These are phyloP conservation scores for Rhizopogon vulgaris DNA, from an alignment of 768 basidiomycete species.

Conservation along the genomic window DNA sequence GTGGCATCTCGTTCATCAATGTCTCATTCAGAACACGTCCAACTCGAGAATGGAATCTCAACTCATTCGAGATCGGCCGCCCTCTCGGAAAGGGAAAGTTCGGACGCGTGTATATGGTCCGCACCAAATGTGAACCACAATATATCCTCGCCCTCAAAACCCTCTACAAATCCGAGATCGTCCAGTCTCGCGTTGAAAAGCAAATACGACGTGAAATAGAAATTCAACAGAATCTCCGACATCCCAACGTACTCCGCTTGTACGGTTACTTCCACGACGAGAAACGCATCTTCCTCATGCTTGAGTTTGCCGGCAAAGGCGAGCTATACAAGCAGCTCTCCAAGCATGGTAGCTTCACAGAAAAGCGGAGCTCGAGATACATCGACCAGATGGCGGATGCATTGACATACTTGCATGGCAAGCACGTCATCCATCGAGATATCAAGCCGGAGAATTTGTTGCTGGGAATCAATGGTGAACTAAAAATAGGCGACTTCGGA, in stretches of 20 bases:
- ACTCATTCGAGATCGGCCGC: constrained; percentile 89
- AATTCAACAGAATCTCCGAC: constrained; percentile 93
- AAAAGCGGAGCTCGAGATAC: constrained; percentile 83
- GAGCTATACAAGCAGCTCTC: constrained; percentile 95
- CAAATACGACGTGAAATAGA: constrained; percentile 97
- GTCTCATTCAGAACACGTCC: constrained; percentile 47
- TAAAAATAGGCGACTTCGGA: constrained; percentile 98
- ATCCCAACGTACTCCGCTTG: constrained; percentile 89
- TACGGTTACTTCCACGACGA: constrained; percentile 99
- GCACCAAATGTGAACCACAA: constrained; percentile 80
- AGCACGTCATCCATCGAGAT: constrained; percentile 97
- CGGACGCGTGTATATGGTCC: constrained; percentile 97
- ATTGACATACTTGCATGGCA: constrained; percentile 82
- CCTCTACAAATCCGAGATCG: constrained; percentile 93
- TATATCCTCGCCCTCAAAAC: constrained; percentile 97
- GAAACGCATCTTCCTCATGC: constrained; percentile 95
- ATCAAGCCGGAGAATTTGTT: constrained; percentile 99
- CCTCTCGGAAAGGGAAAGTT: constrained; percentile 99
- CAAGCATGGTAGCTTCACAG: constrained; percentile 80
- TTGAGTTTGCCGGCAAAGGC: constrained; percentile 95
- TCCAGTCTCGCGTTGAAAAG: constrained; percentile 88
- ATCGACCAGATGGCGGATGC: constrained; percentile 99
- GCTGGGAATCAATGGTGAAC: constrained; percentile 89
- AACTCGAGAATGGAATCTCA: constrained; percentile 80
- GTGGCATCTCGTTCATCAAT: constrained; percentile 5